Conservation (phyloP, 768 basidiomycete species). For the Gyrodon lividus region DNA sequence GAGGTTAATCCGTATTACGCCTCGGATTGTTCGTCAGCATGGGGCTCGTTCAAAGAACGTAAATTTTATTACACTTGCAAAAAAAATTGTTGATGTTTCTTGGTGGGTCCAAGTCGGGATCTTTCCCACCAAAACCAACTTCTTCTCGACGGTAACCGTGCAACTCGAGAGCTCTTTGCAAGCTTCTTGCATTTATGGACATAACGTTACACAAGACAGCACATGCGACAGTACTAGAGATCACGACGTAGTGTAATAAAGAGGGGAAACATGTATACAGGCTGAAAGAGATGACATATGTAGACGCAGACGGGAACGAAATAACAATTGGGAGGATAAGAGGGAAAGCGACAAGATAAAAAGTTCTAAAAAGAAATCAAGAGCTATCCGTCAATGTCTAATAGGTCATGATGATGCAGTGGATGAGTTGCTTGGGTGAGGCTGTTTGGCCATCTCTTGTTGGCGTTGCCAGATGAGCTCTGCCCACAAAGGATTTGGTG, state of each 20-base stretch:
- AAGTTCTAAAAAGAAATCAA: slow-evolving; percentile 1
- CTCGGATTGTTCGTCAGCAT: no score
- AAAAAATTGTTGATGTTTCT: no score
- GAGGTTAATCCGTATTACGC: no score
- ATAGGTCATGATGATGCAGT: not conserved
- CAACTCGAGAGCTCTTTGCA: no score
- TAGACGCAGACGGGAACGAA: not conserved
- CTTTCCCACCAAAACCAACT: no score
- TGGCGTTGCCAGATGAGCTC: slow-evolving; percentile 88
- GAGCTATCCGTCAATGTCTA: not conserved
- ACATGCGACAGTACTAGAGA: slow-evolving; percentile 8
- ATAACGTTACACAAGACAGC: slow-evolving; percentile 23
- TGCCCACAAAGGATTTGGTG: slow-evolving; percentile 91
- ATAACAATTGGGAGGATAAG: not conserved
- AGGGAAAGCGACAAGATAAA: not conserved
- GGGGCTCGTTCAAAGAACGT: no score
- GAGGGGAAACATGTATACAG: not conserved
- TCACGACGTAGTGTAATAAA: slow-evolving; percentile 15
- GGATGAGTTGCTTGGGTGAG: not conserved
- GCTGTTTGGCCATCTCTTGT: slow-evolving; percentile 37
- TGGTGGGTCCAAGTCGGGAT: no score
- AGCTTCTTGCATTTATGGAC: slow-evolving; percentile 17
- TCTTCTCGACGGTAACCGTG: no score
- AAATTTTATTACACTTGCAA: no score
- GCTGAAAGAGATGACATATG: not conserved